Evolutionary conservation across 1,139 yeast genomes (phyloP).

Genomic region (Petasospora fabianii): DNA sequence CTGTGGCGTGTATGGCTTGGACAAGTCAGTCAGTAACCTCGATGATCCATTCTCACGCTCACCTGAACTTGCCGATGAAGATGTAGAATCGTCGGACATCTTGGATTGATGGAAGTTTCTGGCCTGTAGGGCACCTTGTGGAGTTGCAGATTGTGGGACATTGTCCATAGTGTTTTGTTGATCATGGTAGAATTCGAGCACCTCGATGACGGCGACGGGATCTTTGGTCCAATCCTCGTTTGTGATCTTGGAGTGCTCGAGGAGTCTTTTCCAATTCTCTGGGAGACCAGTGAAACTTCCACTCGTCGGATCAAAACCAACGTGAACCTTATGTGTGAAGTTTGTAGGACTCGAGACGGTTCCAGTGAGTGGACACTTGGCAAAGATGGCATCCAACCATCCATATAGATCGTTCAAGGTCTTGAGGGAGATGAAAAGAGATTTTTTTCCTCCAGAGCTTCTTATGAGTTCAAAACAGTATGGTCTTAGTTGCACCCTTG

Average conservation of each 20-base stretch:
- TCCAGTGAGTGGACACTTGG: constrained; percentile 80
- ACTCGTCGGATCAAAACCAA: constrained; percentile 61
- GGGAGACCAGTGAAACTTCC: constrained; percentile 79
- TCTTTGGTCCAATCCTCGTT: constrained; percentile 82
- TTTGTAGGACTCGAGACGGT: constrained; percentile 78
- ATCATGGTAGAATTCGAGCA: constrained; percentile 73
- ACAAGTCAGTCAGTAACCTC: constrained; percentile 23
- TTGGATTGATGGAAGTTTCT: constrained; percentile 20
- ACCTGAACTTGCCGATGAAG: constrained; percentile 17
- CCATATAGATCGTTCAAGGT: constrained; percentile 76
- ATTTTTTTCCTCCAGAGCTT: constrained; percentile 43
- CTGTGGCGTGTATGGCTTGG: constrained; percentile 28
- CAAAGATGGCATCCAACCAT: constrained; percentile 88
- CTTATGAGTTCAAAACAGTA: constrained; percentile 73
- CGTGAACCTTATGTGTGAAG: constrained; percentile 70
- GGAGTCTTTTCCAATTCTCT: constrained; percentile 70
- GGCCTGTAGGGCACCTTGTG: background rate
- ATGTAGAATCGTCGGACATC: constrained; percentile 24
- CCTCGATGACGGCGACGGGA: constrained; percentile 87
- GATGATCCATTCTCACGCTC: constrained; percentile 20
- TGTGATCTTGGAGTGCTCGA: constrained; percentile 75
- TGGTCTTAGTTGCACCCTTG: constrained; percentile 63
- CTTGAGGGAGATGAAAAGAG: constrained; percentile 73
- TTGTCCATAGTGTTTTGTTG: constrained; percentile 37
- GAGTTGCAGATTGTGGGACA: background rate